phyloP scores from a whole-genome alignment of 805 yeast genomes.

The Metschnikowia lunata region DNA sequence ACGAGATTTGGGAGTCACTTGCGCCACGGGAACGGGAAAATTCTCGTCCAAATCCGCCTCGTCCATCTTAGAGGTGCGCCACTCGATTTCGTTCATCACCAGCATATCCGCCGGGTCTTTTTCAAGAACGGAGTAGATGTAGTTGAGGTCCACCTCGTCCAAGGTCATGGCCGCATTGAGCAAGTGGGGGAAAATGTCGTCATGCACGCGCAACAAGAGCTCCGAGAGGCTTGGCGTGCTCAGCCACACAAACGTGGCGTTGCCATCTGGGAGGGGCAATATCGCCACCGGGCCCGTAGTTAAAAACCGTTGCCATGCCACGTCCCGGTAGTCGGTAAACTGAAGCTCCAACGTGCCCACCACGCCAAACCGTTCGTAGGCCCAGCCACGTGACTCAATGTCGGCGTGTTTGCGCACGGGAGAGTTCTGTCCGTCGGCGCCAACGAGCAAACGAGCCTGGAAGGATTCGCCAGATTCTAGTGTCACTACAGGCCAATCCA shows the following conservation, averaged over 20 bases:
- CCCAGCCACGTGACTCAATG: slow-evolving; percentile 90
- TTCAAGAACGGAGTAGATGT: slow-evolving; percentile 46
- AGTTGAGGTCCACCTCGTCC: slow-evolving; percentile 70
- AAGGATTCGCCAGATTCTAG: slow-evolving; percentile 60
- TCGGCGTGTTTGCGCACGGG: slow-evolving; percentile 82
- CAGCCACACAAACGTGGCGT: slow-evolving; percentile 94
- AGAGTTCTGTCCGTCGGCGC: slow-evolving; percentile 95
- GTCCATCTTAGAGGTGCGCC: slow-evolving; percentile 53
- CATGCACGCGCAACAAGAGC: slow-evolving; percentile 53
- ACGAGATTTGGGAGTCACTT: slow-evolving; percentile 29
- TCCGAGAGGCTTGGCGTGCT: slow-evolving; percentile 72
- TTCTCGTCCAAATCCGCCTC: slow-evolving; percentile 49
- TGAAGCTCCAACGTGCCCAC: slow-evolving; percentile 82
- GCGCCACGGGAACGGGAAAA: slow-evolving; percentile 63
- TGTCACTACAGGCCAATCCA: slow-evolving; percentile 73
- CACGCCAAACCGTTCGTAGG: slow-evolving; percentile 81
- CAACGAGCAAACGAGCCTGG: slow-evolving; percentile 74
- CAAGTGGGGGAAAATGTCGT: slow-evolving; percentile 59
- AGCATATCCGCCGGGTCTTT: slow-evolving; percentile 41
- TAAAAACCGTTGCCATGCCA: slow-evolving; percentile 93
- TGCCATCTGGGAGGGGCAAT: slow-evolving; percentile 79
- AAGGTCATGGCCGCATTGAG: slow-evolving; percentile 86
- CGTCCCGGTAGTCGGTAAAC: slow-evolving; percentile 60
- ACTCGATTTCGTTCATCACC: slow-evolving; percentile 62
- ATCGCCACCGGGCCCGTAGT: slow-evolving; percentile 92